Base-by-base conservation (phyloP, 129 eudicot genomes). In the Flaveria trinervia region DNA sequence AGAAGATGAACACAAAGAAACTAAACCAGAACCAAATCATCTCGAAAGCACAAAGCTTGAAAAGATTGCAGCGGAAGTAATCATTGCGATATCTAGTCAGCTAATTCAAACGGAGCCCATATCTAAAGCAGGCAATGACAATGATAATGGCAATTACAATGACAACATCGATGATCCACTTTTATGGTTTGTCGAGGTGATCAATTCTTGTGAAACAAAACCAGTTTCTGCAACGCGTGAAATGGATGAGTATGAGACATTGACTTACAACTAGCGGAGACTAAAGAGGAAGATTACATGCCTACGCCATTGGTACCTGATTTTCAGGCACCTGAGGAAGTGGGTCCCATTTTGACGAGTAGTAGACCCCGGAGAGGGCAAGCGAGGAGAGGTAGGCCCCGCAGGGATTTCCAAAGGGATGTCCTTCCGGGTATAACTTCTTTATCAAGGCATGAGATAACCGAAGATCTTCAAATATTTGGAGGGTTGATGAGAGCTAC, bases 321-420 rank as follows among this genome's bases (percentile, higher is more conserved):
- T 45, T 44, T 81, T 36, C 83, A 39, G 16, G 82, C 79, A 54
- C 68, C 77, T 11, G 92, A 87, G 26, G 96, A 87, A 54, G 69
- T 61, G 36, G 89, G 89, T 46, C 43, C 23, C 49, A 83, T 67
- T 17, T 67, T 66, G 54, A 20, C 81, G 9, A 28, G 82, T 44
- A 75, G 57, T 4, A 80, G 97, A 49, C 72, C 97, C 5, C 77
- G 99, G 26, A 95, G 88, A 80, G 99, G 97, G 30, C 97, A 85
- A 33, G 84, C 93, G 16, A 85, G 98, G 76, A 86, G 97, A 83
- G 99, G 97, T 70, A 91, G 96, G 88, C 96, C 89, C 49, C 75
- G 89, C 69, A 87, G 92, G 81, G 99, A 95, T 70, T 95, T 95
- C 76, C 99, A 95, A 83, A 83, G 92, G 86, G 99, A 95, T 36